These are phyloP conservation scores for Martensiomyces pterosporus DNA, from an alignment of 192 early-diverging fungal species.

Conservation along the genomic window DNA sequence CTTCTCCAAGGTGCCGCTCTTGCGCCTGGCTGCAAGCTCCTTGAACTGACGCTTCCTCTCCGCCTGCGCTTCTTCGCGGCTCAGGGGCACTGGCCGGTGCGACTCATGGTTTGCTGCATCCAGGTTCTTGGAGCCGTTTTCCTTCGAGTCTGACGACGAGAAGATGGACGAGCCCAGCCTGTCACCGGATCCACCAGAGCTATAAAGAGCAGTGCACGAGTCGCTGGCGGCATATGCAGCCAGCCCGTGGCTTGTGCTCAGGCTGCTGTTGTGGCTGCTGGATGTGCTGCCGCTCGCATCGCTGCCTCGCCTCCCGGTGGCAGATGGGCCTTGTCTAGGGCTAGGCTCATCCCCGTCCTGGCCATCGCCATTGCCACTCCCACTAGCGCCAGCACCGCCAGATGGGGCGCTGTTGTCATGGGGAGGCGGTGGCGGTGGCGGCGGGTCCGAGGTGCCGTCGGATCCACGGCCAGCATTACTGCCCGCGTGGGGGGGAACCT, in stretches of 20 bases:
- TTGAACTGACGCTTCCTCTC: constrained; percentile 31
- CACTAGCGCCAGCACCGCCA: constrained; percentile 6
- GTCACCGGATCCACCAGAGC: constrained; percentile 22
- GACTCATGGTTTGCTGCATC: too few relatives aligned
- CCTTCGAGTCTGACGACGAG: constrained; percentile 24
- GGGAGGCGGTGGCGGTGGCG: not conserved
- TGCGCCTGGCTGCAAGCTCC: constrained; percentile 41
- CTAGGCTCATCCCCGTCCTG: constrained; percentile 24
- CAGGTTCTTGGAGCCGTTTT: too few relatives aligned
- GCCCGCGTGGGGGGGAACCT: constrained; percentile 2
- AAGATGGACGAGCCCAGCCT: constrained; percentile 44
- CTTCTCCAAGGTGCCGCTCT: constrained; percentile 46
- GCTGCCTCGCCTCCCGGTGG: constrained; percentile 11
- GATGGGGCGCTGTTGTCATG: not conserved
- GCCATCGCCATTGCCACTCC: constrained; percentile 11
- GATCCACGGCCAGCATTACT: constrained; percentile 3
- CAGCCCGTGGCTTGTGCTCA: constrained; percentile 20
- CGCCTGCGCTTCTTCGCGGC: constrained; percentile 18
- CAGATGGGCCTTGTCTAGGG: constrained; percentile 20
- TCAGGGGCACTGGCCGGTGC: constrained; percentile 4
- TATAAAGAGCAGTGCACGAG: constrained; percentile 12
- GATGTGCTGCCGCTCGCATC: constrained; percentile 37
- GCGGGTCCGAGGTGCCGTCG: not conserved
- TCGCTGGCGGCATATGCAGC: constrained; percentile 19
- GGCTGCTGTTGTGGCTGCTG: constrained; percentile 31